Base-by-base conservation (phyloP, 1,284 basidiomycete genomes). In the Schizophyllum amplum region DNA sequence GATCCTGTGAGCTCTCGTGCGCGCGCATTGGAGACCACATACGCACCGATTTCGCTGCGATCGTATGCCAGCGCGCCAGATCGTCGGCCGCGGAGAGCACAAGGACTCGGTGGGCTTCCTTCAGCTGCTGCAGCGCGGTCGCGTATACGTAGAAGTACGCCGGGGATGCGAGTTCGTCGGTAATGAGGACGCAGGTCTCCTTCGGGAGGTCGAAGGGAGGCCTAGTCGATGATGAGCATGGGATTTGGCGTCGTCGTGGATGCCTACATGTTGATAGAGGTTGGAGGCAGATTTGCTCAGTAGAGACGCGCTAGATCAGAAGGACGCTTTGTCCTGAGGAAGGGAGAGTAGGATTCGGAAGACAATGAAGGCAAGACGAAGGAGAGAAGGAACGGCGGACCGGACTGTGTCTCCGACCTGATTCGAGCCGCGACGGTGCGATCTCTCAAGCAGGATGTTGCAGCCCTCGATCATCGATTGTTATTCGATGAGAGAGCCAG, bases 131-230 rank as follows among this genome's bases (percentile, higher is more conserved):
- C 21, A 73, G 65, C 4, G 89, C 61, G 47, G 72, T 69, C 21
- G 72, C 73, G 59, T 86, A 80, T 0, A 90, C 71, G 15, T 86
- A 62, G 62, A 89, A 90, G 59, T 87, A 83, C 7, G 81, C 83
- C 4, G 87, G 83, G 0, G 87, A 78, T 1, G 75, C 71, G 0
- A 89, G 71, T 57, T 85, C 78, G 64, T 90, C 87, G 3, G 86
- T 86, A 11, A 90, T 72, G 1, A 89, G 70, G 9, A 86, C 63
- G 2, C 82, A 58, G 20, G 79, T 73, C 9, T 73, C 73, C 15
- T 74, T 62, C 4, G 80, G 77, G 11, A 82, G 68, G 47, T 75
- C 68, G 57, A 75, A 71, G 0, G 76, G 75, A 21, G 78, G 70
- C 75, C 78, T 72, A 55, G 20, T 11, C 15, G 54, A 17, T 2